Evolutionary conservation across 805 yeast species (phyloP).

Genomic region (Lachancea cidri): DNA sequence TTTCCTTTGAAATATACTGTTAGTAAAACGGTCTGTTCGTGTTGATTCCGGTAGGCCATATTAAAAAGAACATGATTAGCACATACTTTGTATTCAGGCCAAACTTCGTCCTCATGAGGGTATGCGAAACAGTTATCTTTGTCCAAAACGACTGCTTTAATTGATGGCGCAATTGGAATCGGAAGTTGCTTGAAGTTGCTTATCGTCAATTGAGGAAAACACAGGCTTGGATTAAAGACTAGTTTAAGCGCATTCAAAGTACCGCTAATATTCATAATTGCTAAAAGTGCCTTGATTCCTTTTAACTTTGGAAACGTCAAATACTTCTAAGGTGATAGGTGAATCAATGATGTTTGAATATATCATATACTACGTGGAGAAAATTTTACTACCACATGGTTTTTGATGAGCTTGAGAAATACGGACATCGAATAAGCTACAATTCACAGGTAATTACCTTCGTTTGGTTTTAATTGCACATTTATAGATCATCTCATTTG

Average conservation of each 20-base stretch:
- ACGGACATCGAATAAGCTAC: too few relatives aligned
- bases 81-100: constrained; percentile 59
- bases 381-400: not conserved
- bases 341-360: too few relatives aligned
- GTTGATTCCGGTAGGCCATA: not conserved
- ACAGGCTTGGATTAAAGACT: constrained; percentile 56
- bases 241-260: constrained; percentile 62
- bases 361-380: not conserved
- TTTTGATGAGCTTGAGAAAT: not conserved
- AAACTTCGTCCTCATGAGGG: constrained; percentile 72
- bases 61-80: not conserved
- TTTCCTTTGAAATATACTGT: too few relatives aligned
- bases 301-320: too few relatives aligned
- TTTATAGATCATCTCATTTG: not conserved
- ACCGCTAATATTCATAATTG: constrained; percentile 63
- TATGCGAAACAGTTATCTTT: constrained; percentile 94
- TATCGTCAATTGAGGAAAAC: constrained; percentile 58
- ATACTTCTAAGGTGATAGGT: too few relatives aligned
- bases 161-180: constrained; percentile 33
- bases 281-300: not conserved
- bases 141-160: constrained; percentile 79
- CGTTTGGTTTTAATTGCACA: too few relatives aligned
- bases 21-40: too few relatives aligned
- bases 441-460: too few relatives aligned
- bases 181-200: constrained; percentile 60